A percentile compares a stretch with the other conserved stretches of the same genome.
These are phyloP conservation scores for Trichoderma arundinaceum DNA, from an alignment of 2,329 filamentous ascomycete genomes.

Conservation along the genomic window DNA sequence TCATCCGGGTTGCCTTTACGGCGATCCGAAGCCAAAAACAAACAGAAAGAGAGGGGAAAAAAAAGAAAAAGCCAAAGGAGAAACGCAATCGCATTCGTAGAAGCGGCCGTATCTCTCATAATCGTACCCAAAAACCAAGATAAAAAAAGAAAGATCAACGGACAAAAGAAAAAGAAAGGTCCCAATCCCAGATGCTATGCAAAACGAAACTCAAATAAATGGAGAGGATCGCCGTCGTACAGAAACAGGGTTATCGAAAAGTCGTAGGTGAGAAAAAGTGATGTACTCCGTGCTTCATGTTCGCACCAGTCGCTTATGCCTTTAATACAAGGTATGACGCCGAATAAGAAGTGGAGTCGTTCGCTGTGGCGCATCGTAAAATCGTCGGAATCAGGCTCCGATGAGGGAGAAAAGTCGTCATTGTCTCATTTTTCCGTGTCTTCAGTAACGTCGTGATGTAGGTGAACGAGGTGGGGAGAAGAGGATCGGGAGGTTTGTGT, in stretches of 20 bases:
- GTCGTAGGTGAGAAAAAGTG: constrained; percentile 26
- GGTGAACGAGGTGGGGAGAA: constrained; percentile 30
- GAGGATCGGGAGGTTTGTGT: not conserved
- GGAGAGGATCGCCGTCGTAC: constrained; percentile 21
- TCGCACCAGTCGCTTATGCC: constrained; percentile 23
- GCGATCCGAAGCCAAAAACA: constrained; percentile 34
- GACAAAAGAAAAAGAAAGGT: constrained; percentile 31
- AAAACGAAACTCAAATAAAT: constrained; percentile 32
- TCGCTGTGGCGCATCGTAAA: constrained; percentile 24
- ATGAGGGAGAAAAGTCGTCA: constrained; percentile 31
- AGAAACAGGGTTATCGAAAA: constrained; percentile 18
- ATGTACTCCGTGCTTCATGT: constrained; percentile 22
- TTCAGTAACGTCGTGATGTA: constrained; percentile 41
- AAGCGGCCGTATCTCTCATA: constrained; percentile 24
- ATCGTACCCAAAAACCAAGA: constrained; percentile 30
- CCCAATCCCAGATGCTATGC: constrained; percentile 39
- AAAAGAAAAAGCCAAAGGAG: constrained; percentile 35
- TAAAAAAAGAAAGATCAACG: constrained; percentile 26
- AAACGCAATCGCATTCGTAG: constrained; percentile 5
- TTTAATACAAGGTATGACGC: constrained; percentile 10
- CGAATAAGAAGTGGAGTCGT: constrained; percentile 16
- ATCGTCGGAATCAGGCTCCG: constrained; percentile 20
- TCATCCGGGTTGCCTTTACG: constrained; percentile 37
- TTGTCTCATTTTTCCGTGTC: constrained; percentile 40
- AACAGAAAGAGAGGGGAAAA: not conserved